Evolutionary conservation across 768 basidiomycete species (phyloP), one percentile per base, ranked within the genome.

Genomic region (Hericium coralloides): DNA sequence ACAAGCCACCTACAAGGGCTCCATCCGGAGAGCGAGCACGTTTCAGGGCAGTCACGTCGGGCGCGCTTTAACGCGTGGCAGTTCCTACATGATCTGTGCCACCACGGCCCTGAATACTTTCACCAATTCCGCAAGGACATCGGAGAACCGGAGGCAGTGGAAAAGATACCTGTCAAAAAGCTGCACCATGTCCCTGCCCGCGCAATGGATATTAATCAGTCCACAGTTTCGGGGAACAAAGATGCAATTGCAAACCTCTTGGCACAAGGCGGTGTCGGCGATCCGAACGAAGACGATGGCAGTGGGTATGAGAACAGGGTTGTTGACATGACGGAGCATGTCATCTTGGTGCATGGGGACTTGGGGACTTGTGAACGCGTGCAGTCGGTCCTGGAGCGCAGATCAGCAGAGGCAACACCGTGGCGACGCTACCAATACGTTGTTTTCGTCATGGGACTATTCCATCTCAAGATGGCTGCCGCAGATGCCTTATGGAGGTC

Each of bases 381-480:
- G 18, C 39, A 52, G 3, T 38, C 26, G 20, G 17, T 53, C 10
- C 26, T 25, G 39, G 20, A 58, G 14, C 59, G 59, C 3, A 68
- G 68, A 2, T 41, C 59, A 10, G 58, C 64, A 1, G 72, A 77
- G 56, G 6, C 15, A 1, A 71, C 69, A 7, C 64, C 69, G 0
- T 69, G 65, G 65, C 50, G 51, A 1, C 62, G 69, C 0, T 57
- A 71, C 3, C 72, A 76, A 38, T 64, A 58, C 38, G 53, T 74
- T 1, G 57, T 77, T 0, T 74, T 67, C 49, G 58, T 75, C 1
- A 59, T 63, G 1, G 72, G 70, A 0, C 52, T 73, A 0, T 75
- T 75, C 50, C 72, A 72, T 57, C 54, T 69, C 17, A 72, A 69
- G 55, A 72, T 73, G 65, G 68, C 71, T 0, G 54, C 53, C n/a